Percentiles rank a stretch among this genome's conserved stretches.
Evolutionary conservation across 768 basidiomycete species (phyloP).

Genomic region (Leucocoprinus birnbaumii): DNA sequence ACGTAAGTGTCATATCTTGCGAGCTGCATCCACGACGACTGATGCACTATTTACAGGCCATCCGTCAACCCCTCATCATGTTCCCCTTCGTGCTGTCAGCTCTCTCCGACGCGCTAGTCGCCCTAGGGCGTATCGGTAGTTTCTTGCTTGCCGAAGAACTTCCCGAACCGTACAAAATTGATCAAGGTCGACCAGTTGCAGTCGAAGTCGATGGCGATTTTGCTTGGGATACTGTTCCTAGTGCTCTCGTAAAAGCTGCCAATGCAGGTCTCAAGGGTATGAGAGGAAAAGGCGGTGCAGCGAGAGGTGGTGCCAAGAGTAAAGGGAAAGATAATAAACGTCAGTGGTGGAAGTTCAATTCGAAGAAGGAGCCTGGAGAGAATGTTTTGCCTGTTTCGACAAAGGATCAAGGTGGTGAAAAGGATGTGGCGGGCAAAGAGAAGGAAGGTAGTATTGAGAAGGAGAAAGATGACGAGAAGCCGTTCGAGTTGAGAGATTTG

Average conservation of each 20-base stretch:
- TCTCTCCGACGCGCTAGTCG: constrained; percentile 47
- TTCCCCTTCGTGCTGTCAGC: constrained; percentile 52
- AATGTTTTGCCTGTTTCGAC: constrained; percentile 2
- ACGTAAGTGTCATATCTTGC: constrained; percentile 28
- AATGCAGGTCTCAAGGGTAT: constrained; percentile 10
- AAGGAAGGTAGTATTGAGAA: constrained; percentile 5
- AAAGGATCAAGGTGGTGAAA: constrained; percentile 4
- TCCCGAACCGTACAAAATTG: constrained; percentile 40
- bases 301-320: constrained; percentile 14
- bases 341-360: constrained; percentile 9
- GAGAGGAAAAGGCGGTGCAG: constrained; percentile 15
- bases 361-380: constrained; percentile 13
- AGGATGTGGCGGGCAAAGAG: constrained; percentile 7
- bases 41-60: constrained; percentile 33
- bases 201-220: constrained; percentile 50
- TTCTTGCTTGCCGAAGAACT: constrained; percentile 58
- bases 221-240: constrained; percentile 42
- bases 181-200: constrained; percentile 32
- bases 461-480: constrained; percentile 33
- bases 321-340: constrained; percentile 17
- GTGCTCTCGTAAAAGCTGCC: constrained; percentile 18
- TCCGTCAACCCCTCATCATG: constrained; percentile 55
- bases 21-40: not conserved
- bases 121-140: constrained; percentile 42
- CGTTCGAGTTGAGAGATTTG: constrained; percentile 48